Evolutionary conservation across 495 filamentous ascomycete species (phyloP).

Genomic region (Tuber calosporum): DNA sequence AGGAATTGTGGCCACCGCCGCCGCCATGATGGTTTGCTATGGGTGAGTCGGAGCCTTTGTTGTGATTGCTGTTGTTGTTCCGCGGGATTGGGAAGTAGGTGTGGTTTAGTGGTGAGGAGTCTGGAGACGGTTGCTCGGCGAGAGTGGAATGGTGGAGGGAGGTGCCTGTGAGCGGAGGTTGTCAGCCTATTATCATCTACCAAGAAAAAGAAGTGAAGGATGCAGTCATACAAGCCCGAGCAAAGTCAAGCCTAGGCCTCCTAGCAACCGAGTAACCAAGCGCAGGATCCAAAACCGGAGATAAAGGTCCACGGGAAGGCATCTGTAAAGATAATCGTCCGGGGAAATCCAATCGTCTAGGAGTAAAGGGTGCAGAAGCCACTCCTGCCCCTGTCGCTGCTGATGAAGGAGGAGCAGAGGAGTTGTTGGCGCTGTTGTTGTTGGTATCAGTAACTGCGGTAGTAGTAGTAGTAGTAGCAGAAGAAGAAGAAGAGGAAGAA

Average conservation of each 20-base stretch:
- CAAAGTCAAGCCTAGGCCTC: conserved; percentile 41
- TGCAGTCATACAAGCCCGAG: conserved; percentile 34
- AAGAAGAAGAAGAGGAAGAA: too few species aligned
- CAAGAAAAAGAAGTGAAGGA: neutral
- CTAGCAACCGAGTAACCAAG: conserved; percentile 40
- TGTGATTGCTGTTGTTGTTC: conserved; percentile 34
- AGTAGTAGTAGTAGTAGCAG: neutral
- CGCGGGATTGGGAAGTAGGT: conserved; percentile 46
- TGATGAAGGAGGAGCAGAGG: conserved; percentile 12
- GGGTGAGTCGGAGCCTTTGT: conserved; percentile 42
- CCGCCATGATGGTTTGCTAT: conserved; percentile 30
- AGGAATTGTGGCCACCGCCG: conserved; percentile 40
- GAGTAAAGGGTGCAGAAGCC: conserved; percentile 38
- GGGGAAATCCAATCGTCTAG: conserved; percentile 36
- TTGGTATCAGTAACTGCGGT: conserved; percentile 6
- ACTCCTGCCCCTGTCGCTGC: neutral
- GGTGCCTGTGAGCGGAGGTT: conserved; percentile 54
- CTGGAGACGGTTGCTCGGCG: conserved; percentile 81
- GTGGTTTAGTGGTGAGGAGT: conserved; percentile 62
- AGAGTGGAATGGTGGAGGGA: conserved; percentile 93
- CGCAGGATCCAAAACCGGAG: conserved; percentile 40
- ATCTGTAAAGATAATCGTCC: conserved; percentile 41
- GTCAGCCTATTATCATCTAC: neutral
- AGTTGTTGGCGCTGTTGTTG: conserved; percentile 16
- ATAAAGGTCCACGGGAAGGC: conserved; percentile 38